Evolutionary conservation across 108 stramenopile species (phyloP), one percentile per base, ranked within the genome.

Genomic region (Ochromonas danica): DNA sequence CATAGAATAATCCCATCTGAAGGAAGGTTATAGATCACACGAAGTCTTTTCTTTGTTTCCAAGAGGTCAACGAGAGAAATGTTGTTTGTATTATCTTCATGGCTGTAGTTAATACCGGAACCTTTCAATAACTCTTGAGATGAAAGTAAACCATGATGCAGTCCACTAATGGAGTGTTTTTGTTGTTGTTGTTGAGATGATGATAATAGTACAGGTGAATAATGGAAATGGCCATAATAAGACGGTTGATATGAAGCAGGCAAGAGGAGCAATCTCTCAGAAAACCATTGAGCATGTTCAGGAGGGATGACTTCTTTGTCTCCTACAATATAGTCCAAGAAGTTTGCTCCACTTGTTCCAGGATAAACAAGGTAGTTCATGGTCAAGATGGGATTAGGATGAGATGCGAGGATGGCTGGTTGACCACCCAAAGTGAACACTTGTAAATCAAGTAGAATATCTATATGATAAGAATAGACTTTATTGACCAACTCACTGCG

Each of bases 361-460:
- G 88, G 87, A 61, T 82, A 88, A 35, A 89, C 81, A 30, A 89
- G 77, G 41, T 88, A 89, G 61, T 82, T 85, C 10, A 88, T 83
- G 17, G 17, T 22, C 81, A 85, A 80, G 25, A 89, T 27, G 57
- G 83, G 84, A 22, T 81, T 83, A 3, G 83, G 72, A 39, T 87
- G 83, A 39, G 42, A 40, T 10, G 84, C 87, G 41, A 42, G 27
- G 61, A 88, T 82, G 39, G 78, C 85, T 25, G 61, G 51, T 39
- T 83, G 81, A 33, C 81, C 81, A 0, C 88, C 87, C 17, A 87
- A 80, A 17, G 88, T 89, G 43, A 70, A 70, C 27, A 87, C 85
- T 81, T 89, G 88, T 57, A 89, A 62, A 35, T 89, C 88, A 30
- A 89, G 61, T 35, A 86, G 42, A 51, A 88, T 82, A 28, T 88